Percentiles rank a stretch among this genome's conserved stretches.
These are phyloP conservation scores for Saccharomycopsis sp. DNA, from an alignment of 805 yeast genomes.

Conservation along the genomic window DNA sequence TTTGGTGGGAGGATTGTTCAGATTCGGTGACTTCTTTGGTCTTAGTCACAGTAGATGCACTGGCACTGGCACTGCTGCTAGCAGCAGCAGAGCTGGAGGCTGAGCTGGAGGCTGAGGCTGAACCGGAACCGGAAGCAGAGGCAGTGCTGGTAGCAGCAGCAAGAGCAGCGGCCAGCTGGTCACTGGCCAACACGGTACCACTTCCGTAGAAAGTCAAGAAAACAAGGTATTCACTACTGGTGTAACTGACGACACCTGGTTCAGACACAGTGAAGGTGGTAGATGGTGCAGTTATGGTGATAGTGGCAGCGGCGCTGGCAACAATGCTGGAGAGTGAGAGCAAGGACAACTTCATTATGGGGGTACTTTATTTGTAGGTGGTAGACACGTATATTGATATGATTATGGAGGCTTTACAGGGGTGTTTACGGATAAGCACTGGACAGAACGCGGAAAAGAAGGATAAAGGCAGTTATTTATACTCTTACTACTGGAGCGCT, in stretches of 20 bases:
- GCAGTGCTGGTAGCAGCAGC: conserved; percentile 1
- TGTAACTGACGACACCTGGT: conserved; percentile 9
- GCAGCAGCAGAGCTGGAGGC: not conserved
- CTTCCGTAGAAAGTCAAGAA: conserved; percentile 13
- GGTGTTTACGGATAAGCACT: too few relatives aligned
- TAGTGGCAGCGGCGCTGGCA: conserved; percentile 8
- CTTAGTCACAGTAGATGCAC: not conserved
- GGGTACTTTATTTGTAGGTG: too few relatives aligned
- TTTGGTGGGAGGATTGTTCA: not conserved
- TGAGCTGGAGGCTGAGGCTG: not conserved
- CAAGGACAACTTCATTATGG: not conserved
- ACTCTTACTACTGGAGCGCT: too few relatives aligned
- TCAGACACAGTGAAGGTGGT: conserved; percentile 9
- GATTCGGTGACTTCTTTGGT: not conserved
- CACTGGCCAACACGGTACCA: conserved; percentile 6
- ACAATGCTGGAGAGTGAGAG: conserved; percentile 1
- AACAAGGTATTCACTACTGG: conserved; percentile 6
- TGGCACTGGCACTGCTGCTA: not conserved
- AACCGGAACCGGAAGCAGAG: not conserved
- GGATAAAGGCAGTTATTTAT: too few relatives aligned
- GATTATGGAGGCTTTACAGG: too few relatives aligned
- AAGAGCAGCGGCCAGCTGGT: not conserved
- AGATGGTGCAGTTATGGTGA: conserved; percentile 8
- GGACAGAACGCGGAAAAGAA: too few relatives aligned
- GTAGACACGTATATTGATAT: too few relatives aligned